These are phyloP conservation scores for Gaultheria prostrata DNA, from an alignment of 148 eudicot genomes.

Conservation along the genomic window DNA sequence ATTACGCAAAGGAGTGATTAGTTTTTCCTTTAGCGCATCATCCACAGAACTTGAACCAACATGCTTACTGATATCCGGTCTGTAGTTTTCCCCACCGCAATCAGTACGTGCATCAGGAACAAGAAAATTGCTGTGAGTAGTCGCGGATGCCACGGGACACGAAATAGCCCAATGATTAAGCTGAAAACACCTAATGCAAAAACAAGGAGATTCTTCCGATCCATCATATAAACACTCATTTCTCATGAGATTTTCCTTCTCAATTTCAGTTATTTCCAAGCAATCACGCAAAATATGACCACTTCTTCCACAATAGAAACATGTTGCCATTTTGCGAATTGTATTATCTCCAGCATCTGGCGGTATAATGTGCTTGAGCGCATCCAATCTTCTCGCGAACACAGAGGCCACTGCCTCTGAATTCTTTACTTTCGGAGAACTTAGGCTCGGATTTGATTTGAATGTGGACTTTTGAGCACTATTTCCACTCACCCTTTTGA, in stretches of 20 bases:
- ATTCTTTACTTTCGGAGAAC: constrained; percentile 19
- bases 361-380: constrained; percentile 32
- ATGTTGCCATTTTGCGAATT: constrained; percentile 12
- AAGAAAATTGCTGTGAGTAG: not conserved
- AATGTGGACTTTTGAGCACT: constrained; percentile 5
- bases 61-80: not conserved
- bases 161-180: constrained; percentile 56
- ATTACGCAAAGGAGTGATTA: constrained; percentile 1
- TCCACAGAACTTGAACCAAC: constrained; percentile 6
- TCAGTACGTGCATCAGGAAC: not conserved
- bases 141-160: constrained; percentile 35
- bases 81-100: not conserved
- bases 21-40: not conserved
- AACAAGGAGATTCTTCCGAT: constrained; percentile 30
- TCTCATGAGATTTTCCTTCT: constrained; percentile 24
- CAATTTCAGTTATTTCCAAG: constrained; percentile 34
- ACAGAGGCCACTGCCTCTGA: constrained; percentile 47
- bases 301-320: constrained; percentile 47
- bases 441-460: constrained; percentile 16
- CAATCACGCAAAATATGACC: constrained; percentile 49
- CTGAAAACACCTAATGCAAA: constrained; percentile 57
- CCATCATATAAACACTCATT: constrained; percentile 12
- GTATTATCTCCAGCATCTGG: constrained; percentile 19
- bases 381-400: constrained; percentile 53
- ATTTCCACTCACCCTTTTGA: constrained; percentile 18